Evolutionary conservation across 257 asterid genomes (phyloP).

Genomic region (Orobanche coerulescens): DNA sequence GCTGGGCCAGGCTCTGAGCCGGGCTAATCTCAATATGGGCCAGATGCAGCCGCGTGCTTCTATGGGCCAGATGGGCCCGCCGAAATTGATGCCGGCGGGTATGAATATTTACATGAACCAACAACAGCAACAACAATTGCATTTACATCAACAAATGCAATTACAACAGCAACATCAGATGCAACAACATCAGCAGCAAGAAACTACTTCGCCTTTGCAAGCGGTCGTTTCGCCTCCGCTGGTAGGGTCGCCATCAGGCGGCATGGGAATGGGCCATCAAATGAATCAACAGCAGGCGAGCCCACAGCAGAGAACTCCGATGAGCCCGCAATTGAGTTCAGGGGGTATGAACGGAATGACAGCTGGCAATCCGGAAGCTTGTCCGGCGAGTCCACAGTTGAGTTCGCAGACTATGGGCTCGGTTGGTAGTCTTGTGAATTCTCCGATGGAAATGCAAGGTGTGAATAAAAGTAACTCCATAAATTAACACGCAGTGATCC

Average conservation of each 20-base stretch:
- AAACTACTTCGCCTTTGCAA: constrained; percentile 61
- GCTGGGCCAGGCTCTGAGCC: constrained; percentile 50
- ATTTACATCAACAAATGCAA: constrained; percentile 24
- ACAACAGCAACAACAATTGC: constrained; percentile 45
- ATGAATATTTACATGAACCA: constrained; percentile 59
- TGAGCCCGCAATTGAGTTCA: constrained; percentile 95
- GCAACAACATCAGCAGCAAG: constrained; percentile 44
- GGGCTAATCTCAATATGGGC: constrained; percentile 47
- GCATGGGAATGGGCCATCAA: constrained; percentile 57
- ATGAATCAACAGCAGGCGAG: constrained; percentile 63
- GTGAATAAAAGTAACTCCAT: constrained; percentile 69
- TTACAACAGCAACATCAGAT: constrained; percentile 31
- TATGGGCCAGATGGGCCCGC: constrained; percentile 88
- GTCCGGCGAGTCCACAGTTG: constrained; percentile 94
- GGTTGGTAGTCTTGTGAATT: constrained; percentile 70
- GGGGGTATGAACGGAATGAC: constrained; percentile 68
- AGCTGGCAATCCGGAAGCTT: constrained; percentile 66
- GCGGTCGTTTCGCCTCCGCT: constrained; percentile 64
- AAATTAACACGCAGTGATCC: constrained; percentile 31
- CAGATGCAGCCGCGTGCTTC: constrained; percentile 64
- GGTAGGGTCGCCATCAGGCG: constrained; percentile 80
- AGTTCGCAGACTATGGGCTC: constrained; percentile 92
- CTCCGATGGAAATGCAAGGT: constrained; percentile 86
- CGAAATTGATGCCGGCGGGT: constrained; percentile 63
- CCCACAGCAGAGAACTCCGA: constrained; percentile 87